Percentiles rank a stretch among this genome's conserved stretches.
Conservation (phyloP, 768 basidiomycete species). For the Tubosaeta sp. region DNA sequence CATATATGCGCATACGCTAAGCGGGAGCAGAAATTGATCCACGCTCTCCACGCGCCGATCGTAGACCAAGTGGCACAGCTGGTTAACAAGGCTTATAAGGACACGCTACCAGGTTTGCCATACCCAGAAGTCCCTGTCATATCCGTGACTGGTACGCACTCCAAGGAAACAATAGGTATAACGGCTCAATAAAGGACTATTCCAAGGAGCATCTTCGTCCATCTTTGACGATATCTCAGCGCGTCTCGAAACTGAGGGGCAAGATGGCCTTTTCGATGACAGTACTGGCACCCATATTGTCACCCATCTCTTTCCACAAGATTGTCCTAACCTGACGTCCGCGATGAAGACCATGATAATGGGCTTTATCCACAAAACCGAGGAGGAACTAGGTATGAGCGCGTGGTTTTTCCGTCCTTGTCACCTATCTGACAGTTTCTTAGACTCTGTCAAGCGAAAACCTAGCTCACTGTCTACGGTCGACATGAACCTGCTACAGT, state of each 20-base stretch:
- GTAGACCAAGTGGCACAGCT: constrained; percentile 41
- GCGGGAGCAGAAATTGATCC: constrained; percentile 39
- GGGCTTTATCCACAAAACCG: constrained; percentile 44
- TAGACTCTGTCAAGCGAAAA: constrained; percentile 42
- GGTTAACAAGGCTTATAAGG: constrained; percentile 42
- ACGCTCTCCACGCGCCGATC: constrained; percentile 45
- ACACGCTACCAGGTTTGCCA: constrained; percentile 52
- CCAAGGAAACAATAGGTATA: background rate
- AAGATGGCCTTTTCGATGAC: constrained; percentile 21
- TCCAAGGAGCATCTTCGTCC: constrained; percentile 41
- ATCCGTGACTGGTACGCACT: constrained; percentile 47
- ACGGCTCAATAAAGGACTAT: constrained; percentile 23
- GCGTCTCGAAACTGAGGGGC: constrained; percentile 30
- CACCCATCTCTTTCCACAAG: constrained; percentile 53
- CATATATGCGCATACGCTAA: constrained; percentile 1
- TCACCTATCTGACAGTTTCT: background rate
- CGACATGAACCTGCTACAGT: constrained; percentile 56
- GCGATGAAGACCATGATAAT: constrained; percentile 55
- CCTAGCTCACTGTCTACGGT: constrained; percentile 52
- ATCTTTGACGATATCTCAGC: constrained; percentile 44
- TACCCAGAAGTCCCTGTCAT: constrained; percentile 58
- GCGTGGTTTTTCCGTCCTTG: constrained; percentile 7
- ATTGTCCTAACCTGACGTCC: constrained; percentile 48
- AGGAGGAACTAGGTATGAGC: constrained; percentile 28
- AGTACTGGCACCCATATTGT: constrained; percentile 27